phyloP scores from a whole-genome alignment of 495 filamentous ascomycete genomes.

The Daldinia grandis region DNA sequence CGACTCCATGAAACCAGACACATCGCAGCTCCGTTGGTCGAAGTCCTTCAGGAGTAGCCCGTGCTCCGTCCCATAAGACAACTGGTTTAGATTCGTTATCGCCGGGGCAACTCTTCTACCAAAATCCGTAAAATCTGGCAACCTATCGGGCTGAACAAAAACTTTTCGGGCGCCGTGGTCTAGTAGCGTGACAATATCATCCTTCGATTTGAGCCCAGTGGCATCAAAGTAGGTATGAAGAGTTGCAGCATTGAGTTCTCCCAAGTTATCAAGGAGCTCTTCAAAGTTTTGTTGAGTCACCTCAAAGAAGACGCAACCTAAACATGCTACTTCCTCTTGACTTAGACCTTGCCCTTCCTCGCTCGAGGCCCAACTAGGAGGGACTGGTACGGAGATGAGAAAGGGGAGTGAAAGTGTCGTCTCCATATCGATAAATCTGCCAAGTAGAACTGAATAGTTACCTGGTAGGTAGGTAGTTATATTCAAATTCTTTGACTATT shows the following conservation, averaged over 20 bases:
- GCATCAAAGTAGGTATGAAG: conserved; percentile 81
- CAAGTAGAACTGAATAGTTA: conserved; percentile 3
- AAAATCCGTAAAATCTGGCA: conserved; percentile 54
- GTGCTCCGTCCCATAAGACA: conserved; percentile 49
- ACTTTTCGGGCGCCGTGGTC: conserved; percentile 88
- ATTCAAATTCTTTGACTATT: conserved; percentile 4
- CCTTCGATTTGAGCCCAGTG: conserved; percentile 68
- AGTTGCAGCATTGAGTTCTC: conserved; percentile 65
- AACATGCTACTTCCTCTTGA: conserved; percentile 76
- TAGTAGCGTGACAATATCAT: conserved; percentile 80
- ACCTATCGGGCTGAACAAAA: conserved; percentile 76
- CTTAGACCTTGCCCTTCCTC: conserved; percentile 61
- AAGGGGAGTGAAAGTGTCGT: conserved; percentile 64
- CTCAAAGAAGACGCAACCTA: conserved; percentile 78
- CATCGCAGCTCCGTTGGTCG: conserved; percentile 51
- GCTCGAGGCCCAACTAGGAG: conserved; percentile 57
- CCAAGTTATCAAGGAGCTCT: conserved; percentile 71
- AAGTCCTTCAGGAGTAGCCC: conserved; percentile 58
- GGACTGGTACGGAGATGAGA: conserved; percentile 66
- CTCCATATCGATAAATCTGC: conserved; percentile 54
- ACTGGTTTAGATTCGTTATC: conserved; percentile 43
- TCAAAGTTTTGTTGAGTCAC: conserved; percentile 65
- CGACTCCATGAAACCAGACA: conserved; percentile 53
- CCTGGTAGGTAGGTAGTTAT: too few species aligned
- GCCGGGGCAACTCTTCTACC: conserved; percentile 55